A percentile compares a stretch with the other conserved stretches of the same genome.
These are phyloP conservation scores for Ceratocystis albifundus DNA, from an alignment of 2,329 filamentous ascomycete species.

Conservation along the genomic window DNA sequence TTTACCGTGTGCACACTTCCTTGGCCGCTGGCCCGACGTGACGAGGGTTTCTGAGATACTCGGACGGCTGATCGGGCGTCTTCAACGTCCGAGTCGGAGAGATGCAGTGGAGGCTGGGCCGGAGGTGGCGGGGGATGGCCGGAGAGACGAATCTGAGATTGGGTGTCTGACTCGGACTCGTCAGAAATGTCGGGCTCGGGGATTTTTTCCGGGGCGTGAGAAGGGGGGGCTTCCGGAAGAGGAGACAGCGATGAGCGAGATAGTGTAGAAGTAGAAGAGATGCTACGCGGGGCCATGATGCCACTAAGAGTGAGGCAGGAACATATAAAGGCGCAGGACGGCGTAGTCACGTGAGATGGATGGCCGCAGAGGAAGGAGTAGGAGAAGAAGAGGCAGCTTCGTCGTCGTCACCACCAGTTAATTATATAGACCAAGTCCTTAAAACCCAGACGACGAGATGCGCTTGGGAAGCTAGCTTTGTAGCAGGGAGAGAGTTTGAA, in stretches of 20 bases:
- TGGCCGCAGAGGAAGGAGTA: not conserved
- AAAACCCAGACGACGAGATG: not conserved
- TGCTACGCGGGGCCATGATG: conserved; percentile 14
- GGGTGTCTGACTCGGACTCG: conserved; percentile 14
- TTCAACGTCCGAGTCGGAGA: conserved; percentile 20
- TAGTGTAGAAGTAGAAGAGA: conserved; percentile 17
- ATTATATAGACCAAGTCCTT: not conserved
- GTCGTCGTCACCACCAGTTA: not conserved
- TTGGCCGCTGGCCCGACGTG: conserved; percentile 14
- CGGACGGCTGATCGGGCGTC: conserved; percentile 21
- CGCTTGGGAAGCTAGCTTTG: not conserved
- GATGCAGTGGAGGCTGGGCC: not conserved
- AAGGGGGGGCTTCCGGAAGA: conserved; percentile 2
- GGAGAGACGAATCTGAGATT: conserved; percentile 16
- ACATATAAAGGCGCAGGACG: not conserved
- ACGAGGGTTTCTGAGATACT: conserved; percentile 11
- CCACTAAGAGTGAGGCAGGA: not conserved
- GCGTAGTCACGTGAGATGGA: not conserved
- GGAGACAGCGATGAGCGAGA: conserved; percentile 16
- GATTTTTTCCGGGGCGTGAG: not conserved
- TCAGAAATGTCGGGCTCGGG: conserved; percentile 14
- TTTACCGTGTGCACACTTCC: conserved; percentile 13
- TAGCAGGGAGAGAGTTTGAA: not conserved
- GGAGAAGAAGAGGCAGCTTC: not conserved
- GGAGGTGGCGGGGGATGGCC: conserved; percentile 16